Conservation (phyloP, 1,139 yeast species). For the Geotrichum cucujoidarum region DNA sequence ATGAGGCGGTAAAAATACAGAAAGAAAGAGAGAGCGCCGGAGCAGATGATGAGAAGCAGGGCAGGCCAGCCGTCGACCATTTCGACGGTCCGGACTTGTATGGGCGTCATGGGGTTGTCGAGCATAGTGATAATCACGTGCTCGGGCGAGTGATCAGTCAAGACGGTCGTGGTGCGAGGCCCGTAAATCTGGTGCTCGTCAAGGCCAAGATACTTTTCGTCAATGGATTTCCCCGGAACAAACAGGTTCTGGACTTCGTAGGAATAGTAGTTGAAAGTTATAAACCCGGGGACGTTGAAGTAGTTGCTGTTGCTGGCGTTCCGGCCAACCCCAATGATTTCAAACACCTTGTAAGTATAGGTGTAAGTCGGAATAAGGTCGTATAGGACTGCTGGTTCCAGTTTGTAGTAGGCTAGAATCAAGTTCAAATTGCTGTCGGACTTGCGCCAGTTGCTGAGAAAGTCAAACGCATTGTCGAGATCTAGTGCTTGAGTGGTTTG, state of each 20-base stretch:
- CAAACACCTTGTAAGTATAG: neutral
- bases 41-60: neutral
- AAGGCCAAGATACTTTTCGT: neutral
- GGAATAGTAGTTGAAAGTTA: neutral
- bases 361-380: neutral
- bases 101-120: neutral
- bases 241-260: neutral
- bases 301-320: neutral
- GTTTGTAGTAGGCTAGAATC: neutral
- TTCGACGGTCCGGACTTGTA: neutral
- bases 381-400: neutral
- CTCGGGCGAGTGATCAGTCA: neutral
- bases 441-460: neutral
- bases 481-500: neutral
- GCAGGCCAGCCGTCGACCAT: slow-evolving; percentile 1
- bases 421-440: neutral
- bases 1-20: neutral
- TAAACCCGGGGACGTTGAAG: neutral
- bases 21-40: neutral
- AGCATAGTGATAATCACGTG: slow-evolving; percentile 3
- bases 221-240: neutral
- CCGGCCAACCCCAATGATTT: neutral
- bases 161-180: neutral
- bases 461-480: neutral
- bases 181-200: neutral